These are phyloP conservation scores for Herpetospermum pedunculosum DNA, from an alignment of 306 rosid genomes.

Conservation along the genomic window DNA sequence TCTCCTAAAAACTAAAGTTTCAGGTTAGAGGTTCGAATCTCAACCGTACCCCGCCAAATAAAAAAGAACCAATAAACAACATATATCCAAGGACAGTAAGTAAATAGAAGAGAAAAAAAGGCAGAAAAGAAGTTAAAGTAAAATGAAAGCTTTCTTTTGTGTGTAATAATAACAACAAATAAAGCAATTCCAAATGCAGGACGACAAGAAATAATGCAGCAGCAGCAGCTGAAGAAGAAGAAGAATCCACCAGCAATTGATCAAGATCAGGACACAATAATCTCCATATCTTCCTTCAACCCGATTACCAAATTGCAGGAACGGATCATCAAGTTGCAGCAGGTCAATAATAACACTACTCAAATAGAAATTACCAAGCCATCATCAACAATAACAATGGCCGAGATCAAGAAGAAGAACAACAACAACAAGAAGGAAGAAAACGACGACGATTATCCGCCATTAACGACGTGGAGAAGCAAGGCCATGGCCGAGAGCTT, in stretches of 20 bases:
- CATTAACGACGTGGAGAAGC: constrained; percentile 23
- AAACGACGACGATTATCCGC: background rate
- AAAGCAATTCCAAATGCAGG: no score
- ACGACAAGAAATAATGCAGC: background rate
- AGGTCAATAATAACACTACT: background rate
- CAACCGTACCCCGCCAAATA: no score
- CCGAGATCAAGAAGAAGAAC: background rate
- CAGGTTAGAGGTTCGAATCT: no score
- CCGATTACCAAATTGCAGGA: background rate
- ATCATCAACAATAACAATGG: no score
- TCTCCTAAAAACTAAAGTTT: no score
- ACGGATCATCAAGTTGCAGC: background rate
- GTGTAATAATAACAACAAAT: no score
- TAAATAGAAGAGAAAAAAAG: no score
- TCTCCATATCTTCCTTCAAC: background rate
- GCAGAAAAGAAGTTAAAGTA: background rate
- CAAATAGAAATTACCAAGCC: background rate
- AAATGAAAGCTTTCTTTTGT: background rate
- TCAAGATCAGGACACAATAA: background rate
- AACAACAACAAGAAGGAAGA: background rate
- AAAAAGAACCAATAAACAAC: no score
- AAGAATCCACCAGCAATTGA: background rate
- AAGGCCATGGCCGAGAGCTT: constrained; percentile 45
- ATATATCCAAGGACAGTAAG: no score
- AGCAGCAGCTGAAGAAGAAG: background rate